Percentiles rank a stretch among this genome's conserved stretches.
Conservation (phyloP, 208 protist genomes). For the Trypanosomatidae sp. region DNA sequence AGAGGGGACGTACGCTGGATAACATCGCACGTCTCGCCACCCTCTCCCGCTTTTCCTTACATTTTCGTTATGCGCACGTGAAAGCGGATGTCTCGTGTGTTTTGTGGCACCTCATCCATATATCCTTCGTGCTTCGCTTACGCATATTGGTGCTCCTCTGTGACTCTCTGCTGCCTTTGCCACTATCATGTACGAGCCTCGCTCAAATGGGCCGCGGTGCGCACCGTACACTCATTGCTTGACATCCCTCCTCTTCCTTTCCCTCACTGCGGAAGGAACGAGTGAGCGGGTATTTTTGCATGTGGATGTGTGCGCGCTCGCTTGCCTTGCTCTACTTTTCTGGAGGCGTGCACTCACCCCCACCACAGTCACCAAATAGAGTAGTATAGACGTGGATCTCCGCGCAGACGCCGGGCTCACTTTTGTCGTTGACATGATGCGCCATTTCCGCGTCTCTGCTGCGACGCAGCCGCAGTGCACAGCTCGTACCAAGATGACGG, state of each 20-base stretch:
- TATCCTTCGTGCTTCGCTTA: not conserved
- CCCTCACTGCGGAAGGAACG: not conserved
- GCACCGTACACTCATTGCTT: not conserved
- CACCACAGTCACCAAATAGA: slow-evolving; percentile 1
- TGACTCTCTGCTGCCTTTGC: not conserved
- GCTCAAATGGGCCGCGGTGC: not conserved
- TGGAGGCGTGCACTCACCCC: not conserved
- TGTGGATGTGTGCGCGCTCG: not conserved
- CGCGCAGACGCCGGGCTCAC: not conserved
- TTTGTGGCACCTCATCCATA: not conserved
- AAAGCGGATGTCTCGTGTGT: not conserved
- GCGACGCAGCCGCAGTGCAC: not conserved
- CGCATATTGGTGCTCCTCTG: not conserved
- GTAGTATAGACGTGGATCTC: not conserved
- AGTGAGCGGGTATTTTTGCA: not conserved
- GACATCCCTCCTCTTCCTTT: not conserved
- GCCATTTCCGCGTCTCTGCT: slow-evolving; percentile 11
- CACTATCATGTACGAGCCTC: not conserved
- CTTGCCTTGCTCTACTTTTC: not conserved
- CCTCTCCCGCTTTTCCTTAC: not conserved
- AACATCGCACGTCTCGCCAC: not conserved
- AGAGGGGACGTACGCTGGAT: too few species aligned
- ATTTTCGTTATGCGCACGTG: not conserved
- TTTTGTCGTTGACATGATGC: slow-evolving; percentile 18
- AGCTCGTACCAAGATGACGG: slow-evolving; percentile 46